Evolutionary conservation across 1,139 yeast genomes (phyloP).

Genomic region (Debaryomyces nepalensis): DNA sequence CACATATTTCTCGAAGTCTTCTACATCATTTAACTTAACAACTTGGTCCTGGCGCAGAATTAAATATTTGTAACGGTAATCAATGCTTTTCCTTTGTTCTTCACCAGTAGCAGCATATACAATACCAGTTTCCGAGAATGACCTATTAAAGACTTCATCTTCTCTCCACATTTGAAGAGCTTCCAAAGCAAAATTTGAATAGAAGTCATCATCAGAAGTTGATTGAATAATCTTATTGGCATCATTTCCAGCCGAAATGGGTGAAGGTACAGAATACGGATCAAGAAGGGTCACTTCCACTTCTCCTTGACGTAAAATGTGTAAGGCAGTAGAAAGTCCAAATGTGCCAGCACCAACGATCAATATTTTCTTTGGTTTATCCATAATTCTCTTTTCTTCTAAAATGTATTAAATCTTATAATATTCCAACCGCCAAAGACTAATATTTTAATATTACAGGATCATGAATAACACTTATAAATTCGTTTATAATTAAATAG

Average conservation of each 20-base stretch:
- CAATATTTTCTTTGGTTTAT: slow-evolving; percentile 17
- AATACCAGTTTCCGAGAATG: slow-evolving; percentile 34
- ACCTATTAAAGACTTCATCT: slow-evolving; percentile 28
- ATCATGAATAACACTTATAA: no score
- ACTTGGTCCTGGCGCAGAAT: slow-evolving; percentile 12
- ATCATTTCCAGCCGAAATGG: slow-evolving; percentile 19
- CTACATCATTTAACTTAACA: slow-evolving; percentile 16
- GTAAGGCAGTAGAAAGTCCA: slow-evolving; percentile 19
- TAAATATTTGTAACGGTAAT: slow-evolving; percentile 11
- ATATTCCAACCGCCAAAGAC: no score
- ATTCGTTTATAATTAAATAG: no score
- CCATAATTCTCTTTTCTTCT: slow-evolving; percentile 5
- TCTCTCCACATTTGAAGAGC: slow-evolving; percentile 22
- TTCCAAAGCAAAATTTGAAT: slow-evolving; percentile 21
- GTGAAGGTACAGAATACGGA: slow-evolving; percentile 18
- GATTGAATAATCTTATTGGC: slow-evolving; percentile 21
- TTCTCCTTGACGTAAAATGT: slow-evolving; percentile 15
- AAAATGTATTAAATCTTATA: no score
- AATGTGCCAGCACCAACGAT: slow-evolving; percentile 26
- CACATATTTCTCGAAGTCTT: slow-evolving; percentile 19
- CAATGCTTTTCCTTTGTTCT: slow-evolving; percentile 13
- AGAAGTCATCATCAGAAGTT: slow-evolving; percentile 17
- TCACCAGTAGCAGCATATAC: slow-evolving; percentile 23
- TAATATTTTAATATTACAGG: no score
- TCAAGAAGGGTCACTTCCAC: slow-evolving; percentile 16